Evolutionary conservation across 768 basidiomycete species (phyloP).

Genomic region (Heimioporus sp.): DNA sequence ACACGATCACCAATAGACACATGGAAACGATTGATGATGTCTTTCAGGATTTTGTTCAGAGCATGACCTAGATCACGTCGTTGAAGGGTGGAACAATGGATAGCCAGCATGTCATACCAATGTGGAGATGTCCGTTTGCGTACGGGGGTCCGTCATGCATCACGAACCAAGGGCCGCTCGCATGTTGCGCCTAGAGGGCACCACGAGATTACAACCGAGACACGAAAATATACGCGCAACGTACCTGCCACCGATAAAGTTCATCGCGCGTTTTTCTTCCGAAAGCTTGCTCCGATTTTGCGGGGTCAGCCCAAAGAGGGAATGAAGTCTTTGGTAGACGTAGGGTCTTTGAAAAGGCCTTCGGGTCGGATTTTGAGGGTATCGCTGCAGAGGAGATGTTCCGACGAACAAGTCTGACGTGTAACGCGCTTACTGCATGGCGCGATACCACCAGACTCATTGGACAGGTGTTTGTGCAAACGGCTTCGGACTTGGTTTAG

Average conservation of each 20-base stretch:
- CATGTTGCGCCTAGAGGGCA: constrained; percentile 56
- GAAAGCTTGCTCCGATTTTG: constrained; percentile 58
- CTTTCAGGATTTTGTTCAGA: constrained; percentile 94
- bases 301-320: constrained; percentile 66
- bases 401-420: constrained; percentile 9
- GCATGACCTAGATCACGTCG: constrained; percentile 69
- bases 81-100: neutral
- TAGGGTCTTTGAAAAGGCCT: constrained; percentile 59
- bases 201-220: neutral
- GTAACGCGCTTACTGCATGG: constrained; percentile 13
- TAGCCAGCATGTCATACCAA: constrained; percentile 53
- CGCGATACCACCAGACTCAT: constrained; percentile 20
- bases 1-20: constrained; percentile 74
- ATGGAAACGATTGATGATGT: constrained; percentile 90
- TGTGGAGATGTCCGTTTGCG: constrained; percentile 94
- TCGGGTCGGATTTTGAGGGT: constrained; percentile 18
- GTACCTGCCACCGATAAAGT: constrained; percentile 78
- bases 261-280: constrained; percentile 64
- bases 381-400: constrained; percentile 11
- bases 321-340: constrained; percentile 82
- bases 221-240: constrained; percentile 20
- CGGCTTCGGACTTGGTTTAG: too few relatives aligned
- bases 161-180: constrained; percentile 69
- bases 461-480: neutral
- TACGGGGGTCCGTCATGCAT: constrained; percentile 97